phyloP scores from a whole-genome alignment of 345 rosid species.

The Gynandropsis gynandra region DNA sequence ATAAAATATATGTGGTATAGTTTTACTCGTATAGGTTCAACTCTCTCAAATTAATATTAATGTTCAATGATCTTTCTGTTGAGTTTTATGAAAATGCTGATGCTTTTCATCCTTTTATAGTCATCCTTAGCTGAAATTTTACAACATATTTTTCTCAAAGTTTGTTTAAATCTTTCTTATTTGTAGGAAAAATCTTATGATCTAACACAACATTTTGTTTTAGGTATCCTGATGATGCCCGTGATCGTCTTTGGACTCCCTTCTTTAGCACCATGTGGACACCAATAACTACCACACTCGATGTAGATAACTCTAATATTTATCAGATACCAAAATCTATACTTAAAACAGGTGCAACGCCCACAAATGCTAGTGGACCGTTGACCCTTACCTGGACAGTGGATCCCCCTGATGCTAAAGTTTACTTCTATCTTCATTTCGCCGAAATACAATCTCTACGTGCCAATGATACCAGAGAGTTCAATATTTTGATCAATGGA shows the following conservation, averaged over 20 bases:
- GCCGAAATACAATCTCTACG: conserved; percentile 17
- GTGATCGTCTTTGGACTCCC: conserved; percentile 39
- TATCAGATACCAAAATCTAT: conserved; percentile 13
- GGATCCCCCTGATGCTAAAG: neutral
- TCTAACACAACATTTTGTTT: neutral
- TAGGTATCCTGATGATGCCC: conserved; percentile 37
- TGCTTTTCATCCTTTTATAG: no score
- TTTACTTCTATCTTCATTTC: conserved; percentile 35
- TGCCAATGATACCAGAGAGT: conserved; percentile 20
- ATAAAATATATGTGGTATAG: no score
- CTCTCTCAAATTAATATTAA: no score
- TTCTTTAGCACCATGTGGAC: neutral
- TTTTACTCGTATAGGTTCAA: no score
- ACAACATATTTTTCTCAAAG: no score
- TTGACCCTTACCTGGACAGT: neutral
- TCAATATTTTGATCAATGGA: conserved; percentile 10
- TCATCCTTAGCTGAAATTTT: no score
- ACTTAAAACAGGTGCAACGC: conserved; percentile 24
- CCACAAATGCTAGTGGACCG: conserved; percentile 18
- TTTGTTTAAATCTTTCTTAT: neutral
- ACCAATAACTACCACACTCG: conserved; percentile 13
- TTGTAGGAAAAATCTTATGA: neutral
- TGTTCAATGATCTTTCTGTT: no score
- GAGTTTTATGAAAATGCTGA: no score
- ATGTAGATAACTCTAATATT: conserved; percentile 13